Evolutionary conservation across 495 filamentous ascomycete species (phyloP).

Genomic region (Rhizodiscina lignyota): DNA sequence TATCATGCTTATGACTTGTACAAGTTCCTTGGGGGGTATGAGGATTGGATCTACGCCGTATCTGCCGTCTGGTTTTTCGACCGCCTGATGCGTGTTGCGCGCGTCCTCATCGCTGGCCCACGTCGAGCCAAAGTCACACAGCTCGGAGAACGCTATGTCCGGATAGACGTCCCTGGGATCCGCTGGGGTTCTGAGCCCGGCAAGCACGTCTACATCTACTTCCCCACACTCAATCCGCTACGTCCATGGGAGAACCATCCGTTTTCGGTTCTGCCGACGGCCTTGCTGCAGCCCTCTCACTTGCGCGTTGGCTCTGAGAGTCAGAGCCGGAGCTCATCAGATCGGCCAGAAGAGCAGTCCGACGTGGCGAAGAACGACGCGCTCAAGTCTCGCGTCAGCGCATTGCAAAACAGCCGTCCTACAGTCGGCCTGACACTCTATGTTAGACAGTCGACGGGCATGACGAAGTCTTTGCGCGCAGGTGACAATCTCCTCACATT

Average conservation of each 20-base stretch:
- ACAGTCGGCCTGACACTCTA: conserved; percentile 7
- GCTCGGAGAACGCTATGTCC: conserved; percentile 14
- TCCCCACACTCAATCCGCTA: conserved; percentile 22
- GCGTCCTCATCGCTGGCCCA: conserved; percentile 18
- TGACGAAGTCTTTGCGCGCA: conserved; percentile 4
- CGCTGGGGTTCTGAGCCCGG: conserved; percentile 19
- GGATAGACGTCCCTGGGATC: conserved; percentile 21
- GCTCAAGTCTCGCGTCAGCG: not conserved
- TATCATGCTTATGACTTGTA: conserved; percentile 21
- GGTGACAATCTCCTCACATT: conserved; percentile 5
- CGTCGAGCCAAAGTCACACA: conserved; percentile 18
- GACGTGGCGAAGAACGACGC: not conserved
- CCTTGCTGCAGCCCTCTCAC: conserved; percentile 8
- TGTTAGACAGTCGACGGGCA: conserved; percentile 7
- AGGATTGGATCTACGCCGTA: conserved; percentile 27
- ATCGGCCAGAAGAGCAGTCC: not conserved
- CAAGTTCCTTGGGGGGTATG: conserved; percentile 21
- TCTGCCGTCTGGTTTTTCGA: conserved; percentile 30
- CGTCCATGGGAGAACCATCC: conserved; percentile 33
- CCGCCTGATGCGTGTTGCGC: conserved; percentile 18
- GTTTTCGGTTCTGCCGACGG: conserved; percentile 25
- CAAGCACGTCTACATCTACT: conserved; percentile 24
- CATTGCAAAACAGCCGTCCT: not conserved
- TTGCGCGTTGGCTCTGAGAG: not conserved
- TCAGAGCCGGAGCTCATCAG: not conserved